Evolutionary conservation across 352 stramenopile genomes (phyloP).

Genomic region (Pythium sp.): DNA sequence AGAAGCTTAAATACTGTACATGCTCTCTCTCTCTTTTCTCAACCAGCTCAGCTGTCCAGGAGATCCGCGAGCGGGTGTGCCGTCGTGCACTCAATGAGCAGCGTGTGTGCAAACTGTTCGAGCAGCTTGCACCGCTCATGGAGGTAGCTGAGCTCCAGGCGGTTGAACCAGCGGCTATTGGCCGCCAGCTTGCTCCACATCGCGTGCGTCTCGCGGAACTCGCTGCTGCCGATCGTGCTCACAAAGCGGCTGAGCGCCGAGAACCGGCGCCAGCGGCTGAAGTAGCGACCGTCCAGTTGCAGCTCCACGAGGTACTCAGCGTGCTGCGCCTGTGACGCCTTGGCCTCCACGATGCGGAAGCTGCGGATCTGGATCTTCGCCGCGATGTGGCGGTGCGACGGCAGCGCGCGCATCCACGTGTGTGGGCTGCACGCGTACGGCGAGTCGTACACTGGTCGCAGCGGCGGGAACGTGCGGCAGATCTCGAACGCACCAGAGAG

Average conservation of each 20-base stretch:
- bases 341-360: conserved; percentile 75
- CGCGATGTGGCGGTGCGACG: conserved; percentile 70
- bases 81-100: conserved; percentile 72
- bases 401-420: conserved; percentile 58
- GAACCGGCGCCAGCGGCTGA: conserved; percentile 74
- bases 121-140: conserved; percentile 76
- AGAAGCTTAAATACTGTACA: background rate
- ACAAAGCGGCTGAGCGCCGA: conserved; percentile 71
- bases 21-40: background rate
- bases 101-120: conserved; percentile 70
- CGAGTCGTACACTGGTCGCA: conserved; percentile 53
- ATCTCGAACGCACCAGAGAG: conserved; percentile 69
- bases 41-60: conserved; percentile 23
- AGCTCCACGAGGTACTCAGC: conserved; percentile 83
- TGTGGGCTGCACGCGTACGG: conserved; percentile 62
- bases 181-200: conserved; percentile 59
- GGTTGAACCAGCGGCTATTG: conserved; percentile 77
- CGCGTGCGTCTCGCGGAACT: conserved; percentile 53
- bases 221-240: conserved; percentile 42
- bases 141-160: conserved; percentile 78
- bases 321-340: conserved; percentile 46
- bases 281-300: conserved; percentile 69
- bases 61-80: conserved; percentile 71
- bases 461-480: conserved; percentile 63
- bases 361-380: conserved; percentile 80